Conservation (phyloP, 83 land plant genomes). For the Larix sibirica region DNA sequence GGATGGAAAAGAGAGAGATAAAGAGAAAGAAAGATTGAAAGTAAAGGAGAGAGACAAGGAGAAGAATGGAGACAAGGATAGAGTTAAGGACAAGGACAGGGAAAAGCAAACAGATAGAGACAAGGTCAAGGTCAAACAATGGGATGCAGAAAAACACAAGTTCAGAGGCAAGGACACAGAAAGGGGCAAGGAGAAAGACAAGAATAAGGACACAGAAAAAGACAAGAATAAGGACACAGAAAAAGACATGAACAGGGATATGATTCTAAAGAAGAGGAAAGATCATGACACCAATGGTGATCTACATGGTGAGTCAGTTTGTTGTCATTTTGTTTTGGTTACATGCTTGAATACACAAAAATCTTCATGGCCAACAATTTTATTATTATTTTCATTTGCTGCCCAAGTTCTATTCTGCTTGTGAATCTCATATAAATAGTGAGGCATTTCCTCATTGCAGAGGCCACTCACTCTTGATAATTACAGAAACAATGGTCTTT, state of each 20-base stretch:
- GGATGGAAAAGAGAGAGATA: constrained; percentile 8
- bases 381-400: not conserved
- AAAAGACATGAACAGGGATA: not conserved
- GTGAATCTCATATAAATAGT: constrained; percentile 2
- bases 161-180: not conserved
- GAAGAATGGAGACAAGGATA: constrained; percentile 3
- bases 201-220: not conserved
- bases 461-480: not conserved
- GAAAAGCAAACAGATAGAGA: constrained; percentile 8
- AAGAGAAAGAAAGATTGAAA: constrained; percentile 6
- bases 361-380: not conserved
- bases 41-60: constrained; percentile 3
- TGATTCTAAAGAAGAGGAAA: constrained; percentile 2
- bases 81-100: not conserved
- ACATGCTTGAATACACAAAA: constrained; percentile 4
- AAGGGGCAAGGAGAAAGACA: constrained; percentile 7
- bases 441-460: constrained; percentile 9
- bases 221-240: not conserved
- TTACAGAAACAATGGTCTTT: constrained; percentile 8
- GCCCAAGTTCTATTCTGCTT: constrained; percentile 7
- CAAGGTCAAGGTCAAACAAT: not conserved
- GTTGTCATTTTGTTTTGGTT: constrained; percentile 14
- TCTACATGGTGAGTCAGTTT: constrained; percentile 18
- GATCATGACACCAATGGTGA: constrained; percentile 15
- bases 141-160: not conserved